Conservation (phyloP, 148 eudicot genomes). For the Cornus kousa region DNA sequence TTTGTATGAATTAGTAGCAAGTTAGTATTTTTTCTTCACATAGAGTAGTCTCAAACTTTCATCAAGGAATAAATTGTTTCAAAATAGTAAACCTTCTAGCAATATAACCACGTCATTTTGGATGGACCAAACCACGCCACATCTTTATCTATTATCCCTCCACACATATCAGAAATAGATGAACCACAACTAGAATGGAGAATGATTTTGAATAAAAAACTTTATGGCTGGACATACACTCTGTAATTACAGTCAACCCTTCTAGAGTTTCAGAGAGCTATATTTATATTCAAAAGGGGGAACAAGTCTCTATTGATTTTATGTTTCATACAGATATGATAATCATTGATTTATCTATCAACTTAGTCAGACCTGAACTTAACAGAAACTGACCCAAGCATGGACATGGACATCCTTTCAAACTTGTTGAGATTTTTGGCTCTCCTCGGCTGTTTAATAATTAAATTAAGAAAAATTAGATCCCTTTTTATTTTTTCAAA, state of each 20-base stretch:
- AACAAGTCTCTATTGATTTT: not conserved
- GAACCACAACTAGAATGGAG: not conserved
- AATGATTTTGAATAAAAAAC: not conserved
- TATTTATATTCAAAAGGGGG: not conserved
- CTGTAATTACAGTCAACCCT: not conserved
- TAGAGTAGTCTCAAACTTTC: not conserved
- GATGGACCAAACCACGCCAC: not conserved
- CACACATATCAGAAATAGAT: not conserved
- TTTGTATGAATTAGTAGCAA: not conserved
- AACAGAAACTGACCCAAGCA: not conserved
- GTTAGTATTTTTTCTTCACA: not conserved
- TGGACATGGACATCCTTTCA: not conserved
- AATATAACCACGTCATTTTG: not conserved
- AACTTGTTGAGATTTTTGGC: too few relatives aligned
- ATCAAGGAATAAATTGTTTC: not conserved
- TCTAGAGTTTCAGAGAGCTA: not conserved
- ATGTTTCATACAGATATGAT: not conserved
- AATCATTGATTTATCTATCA: not conserved
- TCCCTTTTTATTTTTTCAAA: too few relatives aligned
- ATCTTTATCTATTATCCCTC: not conserved
- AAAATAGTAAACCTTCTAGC: not conserved
- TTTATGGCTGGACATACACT: not conserved
- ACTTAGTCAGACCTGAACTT: not conserved
- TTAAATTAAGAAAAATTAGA: not conserved
- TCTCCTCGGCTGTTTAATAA: not conserved